Evolutionary conservation across 2,329 filamentous ascomycete species (phyloP).

Genomic region (Colletotrichum caudatum): DNA sequence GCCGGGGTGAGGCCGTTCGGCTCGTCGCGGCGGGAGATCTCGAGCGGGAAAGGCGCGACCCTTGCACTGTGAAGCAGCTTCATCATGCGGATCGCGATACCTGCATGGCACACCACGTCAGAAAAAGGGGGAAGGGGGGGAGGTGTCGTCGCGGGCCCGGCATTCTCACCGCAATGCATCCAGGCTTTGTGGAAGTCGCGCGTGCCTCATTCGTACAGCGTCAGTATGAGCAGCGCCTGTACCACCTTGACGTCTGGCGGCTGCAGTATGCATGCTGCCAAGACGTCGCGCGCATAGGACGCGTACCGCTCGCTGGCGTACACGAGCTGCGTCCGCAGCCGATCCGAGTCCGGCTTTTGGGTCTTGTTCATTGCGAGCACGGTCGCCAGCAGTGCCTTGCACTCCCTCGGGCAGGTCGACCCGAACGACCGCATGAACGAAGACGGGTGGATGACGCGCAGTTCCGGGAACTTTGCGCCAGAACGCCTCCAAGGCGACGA

Average conservation of each 20-base stretch:
- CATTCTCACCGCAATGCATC: slow-evolving; percentile 53
- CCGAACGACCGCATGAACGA: slow-evolving; percentile 48
- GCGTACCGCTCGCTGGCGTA: slow-evolving; percentile 51
- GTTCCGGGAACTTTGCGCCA: slow-evolving; percentile 52
- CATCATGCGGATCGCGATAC: slow-evolving; percentile 56
- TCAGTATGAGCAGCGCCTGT: slow-evolving; percentile 55
- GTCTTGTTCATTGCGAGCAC: slow-evolving; percentile 49
- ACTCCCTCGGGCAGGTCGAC: slow-evolving; percentile 43
- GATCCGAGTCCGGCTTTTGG: slow-evolving; percentile 50
- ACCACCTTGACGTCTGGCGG: slow-evolving; percentile 51
- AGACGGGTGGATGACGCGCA: slow-evolving; percentile 51
- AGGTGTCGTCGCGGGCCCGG: neutral
- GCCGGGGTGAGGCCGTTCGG: slow-evolving; percentile 45
- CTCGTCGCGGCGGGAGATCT: slow-evolving; percentile 42
- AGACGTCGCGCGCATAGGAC: slow-evolving; percentile 46
- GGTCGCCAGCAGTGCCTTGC: slow-evolving; percentile 48
- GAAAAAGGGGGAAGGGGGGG: neutral
- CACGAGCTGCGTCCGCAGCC: slow-evolving; percentile 47
- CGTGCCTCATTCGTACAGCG: slow-evolving; percentile 57
- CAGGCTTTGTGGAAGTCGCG: slow-evolving; percentile 58
- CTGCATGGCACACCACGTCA: slow-evolving; percentile 31
- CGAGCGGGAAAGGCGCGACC: slow-evolving; percentile 47
- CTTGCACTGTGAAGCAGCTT: slow-evolving; percentile 50
- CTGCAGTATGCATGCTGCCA: slow-evolving; percentile 46
- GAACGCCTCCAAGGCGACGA: slow-evolving; percentile 51